Evolutionary conservation across 2,329 filamentous ascomycete genomes (phyloP), one percentile per base, ranked within the genome.

Genomic region (Nothopassalora personata): DNA sequence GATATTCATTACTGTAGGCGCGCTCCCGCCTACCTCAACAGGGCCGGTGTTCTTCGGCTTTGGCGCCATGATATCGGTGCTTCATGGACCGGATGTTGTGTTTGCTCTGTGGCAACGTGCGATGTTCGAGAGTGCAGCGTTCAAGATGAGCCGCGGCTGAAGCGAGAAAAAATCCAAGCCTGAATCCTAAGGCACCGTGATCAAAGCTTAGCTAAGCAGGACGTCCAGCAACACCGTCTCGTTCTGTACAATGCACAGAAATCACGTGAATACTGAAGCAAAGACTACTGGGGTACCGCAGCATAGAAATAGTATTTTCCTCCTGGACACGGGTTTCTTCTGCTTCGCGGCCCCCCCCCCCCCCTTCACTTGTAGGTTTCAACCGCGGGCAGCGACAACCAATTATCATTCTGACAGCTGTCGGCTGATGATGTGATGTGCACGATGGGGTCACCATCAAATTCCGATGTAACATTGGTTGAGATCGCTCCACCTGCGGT

Each of bases 41-140:
- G 71, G 67, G 34, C 68, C 71, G 27, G 65, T 52, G 58, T 69
- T 71, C 59, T 68, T 70, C 49, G 66, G 59, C 28, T 68, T 64
- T 53, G 71, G 71, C 52, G 72, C 67, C 72, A 74, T 73, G 6
- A 56, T 56, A 57, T 28, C 45, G 46, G 34, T 30, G 18, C n/a
- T 54, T 49, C 46, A 59, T 59, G 57, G 45, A 51, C 36, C 36
- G 7, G 27, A 13, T 4, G 18, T 7, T 19, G 49, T 8, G 2
- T n/a, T 15, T 27, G 19, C 3, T 10, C 36, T 18, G 31, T 34
- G 18, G 19, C 11, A 3, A 52, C 10, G 31, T 34, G 18, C 13
- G 18, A 34, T 23, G 28, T 18, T 52, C 19, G 34, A 19, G 13
- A 23, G 31, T 10, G n/a, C 18, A 18, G 50, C 34, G 49, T 52